Base-by-base conservation (phyloP, 768 basidiomycete species). In the Chalciporus chontae region DNA sequence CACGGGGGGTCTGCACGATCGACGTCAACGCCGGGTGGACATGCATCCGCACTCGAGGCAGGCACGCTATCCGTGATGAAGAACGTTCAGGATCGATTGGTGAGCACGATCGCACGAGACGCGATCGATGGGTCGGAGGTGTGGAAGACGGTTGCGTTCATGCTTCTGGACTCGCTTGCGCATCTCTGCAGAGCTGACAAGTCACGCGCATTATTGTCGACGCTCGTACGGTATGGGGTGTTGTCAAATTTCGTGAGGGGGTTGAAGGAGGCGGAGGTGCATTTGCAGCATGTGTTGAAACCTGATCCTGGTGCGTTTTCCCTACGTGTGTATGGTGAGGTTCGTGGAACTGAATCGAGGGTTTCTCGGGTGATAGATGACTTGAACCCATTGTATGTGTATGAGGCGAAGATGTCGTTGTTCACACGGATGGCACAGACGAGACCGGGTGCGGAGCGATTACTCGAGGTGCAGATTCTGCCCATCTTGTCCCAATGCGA, bases 71-170 rank as follows among this genome's bases (percentile, higher is more conserved):
- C 77, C 0, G 73, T 87, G 48, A 70, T 98, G 64, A 86, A 84
- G 58, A 69, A 76, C 5, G 74, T 74, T 31, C 75, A 86, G 58
- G 94, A 95, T 47, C 77, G 86, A 5, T 69, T 97, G 17, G 75
- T 93, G 0, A 70, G 81, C 0, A 76, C 82, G 32, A 74, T 95
- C 34, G 82, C 90, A 18, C 77, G 91, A n/a, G 95, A 98, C 62
- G 94, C 93, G 1, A 88, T 91, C 47, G 94, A 96, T 55, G 94
- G 94, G 7, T 84, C 90, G 15, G 94, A 97, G 67, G 90, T 97
- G 2, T 98, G 95, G 95, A 91, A 91, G 70, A 94, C 94, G 3
- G 83, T 97, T 14, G 90, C 94, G 8, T 97, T 94, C 64, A 87
- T 94, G 75, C 73, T 93, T 3, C 74, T 97, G 38, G 91, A 94